Percentiles rank a stretch among this genome's conserved stretches.
Evolutionary conservation across 306 rosid genomes (phyloP).

Genomic region (barrel medic (Medicago truncatula)): MtrunA17r5.0-ANR NC_053048.1:35393501-35394000

Average conservation of each 20-base stretch:
- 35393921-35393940: not conserved
- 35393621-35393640: slow-evolving; percentile 83
- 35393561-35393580: slow-evolving; percentile 89
- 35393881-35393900: slow-evolving; percentile 22
- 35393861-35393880: slow-evolving; percentile 48
- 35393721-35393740: slow-evolving; percentile 4
- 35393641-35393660: not conserved
- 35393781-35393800: slow-evolving; percentile 28
- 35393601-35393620: slow-evolving; percentile 79
- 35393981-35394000: not conserved
- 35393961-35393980: not conserved
- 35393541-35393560: slow-evolving; percentile 90
- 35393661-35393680: slow-evolving; percentile 7
- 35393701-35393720: slow-evolving; percentile 18
- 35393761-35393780: not conserved
- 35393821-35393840: slow-evolving; percentile 24
- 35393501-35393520: slow-evolving; percentile 87
- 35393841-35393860: slow-evolving; percentile 21
- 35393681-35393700: slow-evolving; percentile 22
- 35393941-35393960: not conserved
- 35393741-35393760: not conserved
- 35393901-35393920: not conserved
- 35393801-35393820: slow-evolving; percentile 9
- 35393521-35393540: slow-evolving; percentile 98
- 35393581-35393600: slow-evolving; percentile 60